Evolutionary conservation across 1,284 basidiomycete genomes (phyloP), one percentile per base, ranked within the genome.

Genomic region (Ustilago tritici): DNA sequence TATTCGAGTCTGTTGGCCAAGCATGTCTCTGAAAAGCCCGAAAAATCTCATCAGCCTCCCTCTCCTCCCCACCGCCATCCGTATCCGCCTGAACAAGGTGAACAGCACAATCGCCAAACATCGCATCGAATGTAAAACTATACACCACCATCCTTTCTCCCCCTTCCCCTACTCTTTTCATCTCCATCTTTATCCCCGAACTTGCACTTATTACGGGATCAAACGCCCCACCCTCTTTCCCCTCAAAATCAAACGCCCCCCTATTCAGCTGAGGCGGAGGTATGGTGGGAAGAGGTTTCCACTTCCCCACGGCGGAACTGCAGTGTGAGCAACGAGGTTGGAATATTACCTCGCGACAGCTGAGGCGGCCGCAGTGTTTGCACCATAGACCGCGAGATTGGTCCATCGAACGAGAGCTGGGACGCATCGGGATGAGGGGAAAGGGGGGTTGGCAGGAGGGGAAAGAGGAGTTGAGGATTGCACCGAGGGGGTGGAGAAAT

Each of bases 21-120:
- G 61, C 40, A 34, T 38, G 56, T 14, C 28, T 56, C 46, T 76
- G 73, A 46, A 76, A 71, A 2, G 19, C 68, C 0, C 15, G 14
- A 43, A 76, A 76, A 19, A 76, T 67, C 19, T 31, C 15, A 50
- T 76, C 59, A n/a, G 68, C 73, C 28, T 47, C 65, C 1, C 9
- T n/a, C 50, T 69, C 75, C 11, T 36, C 17, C 6, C 28, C 56
- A 3, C 64, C 58, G 23, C 43, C 41, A 2, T 70, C 60, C 3
- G 62, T 41, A n/a, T 74, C 67, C 17, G 70, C 64, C 58, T 74
- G 67, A 15, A 78, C 60, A n/a, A 78, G 41, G 23, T 78, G 76
- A 15, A 78, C 76, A 10, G 52, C 19, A 32, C 67, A 69, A 19
- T 68, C 65, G 58, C 71, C 76, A 62, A 73, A 70, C 61, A 31